These are phyloP conservation scores for Moniliella sp. DNA, from an alignment of 1,284 basidiomycete genomes.

Conservation along the genomic window DNA sequence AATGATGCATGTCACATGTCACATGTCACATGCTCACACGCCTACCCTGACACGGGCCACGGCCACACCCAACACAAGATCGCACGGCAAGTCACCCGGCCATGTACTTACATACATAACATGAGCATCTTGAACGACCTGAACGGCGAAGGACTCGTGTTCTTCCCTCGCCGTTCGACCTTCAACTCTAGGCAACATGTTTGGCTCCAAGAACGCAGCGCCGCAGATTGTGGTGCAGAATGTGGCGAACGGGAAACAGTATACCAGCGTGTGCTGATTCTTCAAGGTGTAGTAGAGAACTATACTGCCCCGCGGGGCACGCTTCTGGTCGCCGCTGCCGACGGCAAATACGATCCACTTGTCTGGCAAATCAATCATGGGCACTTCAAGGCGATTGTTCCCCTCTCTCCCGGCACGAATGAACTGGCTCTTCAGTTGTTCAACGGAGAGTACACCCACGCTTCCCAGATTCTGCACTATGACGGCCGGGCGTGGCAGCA, in stretches of 20 bases:
- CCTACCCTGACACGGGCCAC: too few species aligned
- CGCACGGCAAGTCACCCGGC: too few species aligned
- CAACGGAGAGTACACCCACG: neutral
- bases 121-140: too few species aligned
- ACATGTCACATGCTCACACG: too few species aligned
- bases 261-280: neutral
- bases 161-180: too few species aligned
- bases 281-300: neutral
- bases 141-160: too few species aligned
- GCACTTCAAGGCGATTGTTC: neutral
- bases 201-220: too few species aligned
- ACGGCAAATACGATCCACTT: neutral
- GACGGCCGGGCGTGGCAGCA: too few species aligned
- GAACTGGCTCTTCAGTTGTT: neutral
- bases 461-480: neutral
- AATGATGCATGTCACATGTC: too few species aligned
- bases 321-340: neutral
- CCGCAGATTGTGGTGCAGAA: neutral
- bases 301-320: neutral
- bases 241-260: neutral
- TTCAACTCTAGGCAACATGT: too few species aligned
- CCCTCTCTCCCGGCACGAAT: neutral
- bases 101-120: too few species aligned
- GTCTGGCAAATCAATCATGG: neutral
- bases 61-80: too few species aligned